Evolutionary conservation across 768 basidiomycete species (phyloP), one percentile per base, ranked within the genome.

Genomic region (Rhizopogon roseolus): DNA sequence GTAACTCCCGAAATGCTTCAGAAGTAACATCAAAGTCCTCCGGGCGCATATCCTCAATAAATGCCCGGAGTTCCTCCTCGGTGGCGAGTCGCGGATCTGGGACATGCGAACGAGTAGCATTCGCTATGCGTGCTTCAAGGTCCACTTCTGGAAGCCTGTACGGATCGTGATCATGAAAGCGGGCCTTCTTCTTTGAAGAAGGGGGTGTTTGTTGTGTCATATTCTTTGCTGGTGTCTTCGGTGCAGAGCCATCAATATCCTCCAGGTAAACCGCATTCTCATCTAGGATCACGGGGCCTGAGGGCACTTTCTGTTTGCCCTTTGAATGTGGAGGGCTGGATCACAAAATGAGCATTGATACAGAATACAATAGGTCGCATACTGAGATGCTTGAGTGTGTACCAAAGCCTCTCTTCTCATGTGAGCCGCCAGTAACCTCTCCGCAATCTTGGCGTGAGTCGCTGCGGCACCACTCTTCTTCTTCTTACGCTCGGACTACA

Each of bases 11-110:
- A 66, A 99, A 99, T 17, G 86, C 91, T 5, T 91, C 81, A 2
- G 94, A 94, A 16, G 85, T 80, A 52, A 97, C 81, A 64, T 98
- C 96, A 61, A 98, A 91, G 64, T 98, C 94, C 62, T 94, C 93
- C 0, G 95, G 94, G 2, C 87, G 84, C 86, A 98, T 95, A 42
- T 95, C 90, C 54, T 98, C 94, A 58, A 98, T 97, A 71, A 98
- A 98, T 1, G 81, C 71, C 17, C 86, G 86, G 3, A 98, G 77
- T 66, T 99, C 97, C 39, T 94, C 97, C 66, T 97, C 97, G 0
- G 97, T 98, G 1, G 97, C 97, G 13, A 99, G 75, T 27, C 97
- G 85, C 5, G 94, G 93, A 67, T 99, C 97, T 2, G 92, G 89
- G 10, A 75, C 81, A 25, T 69, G 64, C 4, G 81, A 72, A 8